Evolutionary conservation across 208 protist genomes (phyloP), one percentile per base, ranked within the genome.

Genomic region (Acanthamoeba royreba): DNA sequence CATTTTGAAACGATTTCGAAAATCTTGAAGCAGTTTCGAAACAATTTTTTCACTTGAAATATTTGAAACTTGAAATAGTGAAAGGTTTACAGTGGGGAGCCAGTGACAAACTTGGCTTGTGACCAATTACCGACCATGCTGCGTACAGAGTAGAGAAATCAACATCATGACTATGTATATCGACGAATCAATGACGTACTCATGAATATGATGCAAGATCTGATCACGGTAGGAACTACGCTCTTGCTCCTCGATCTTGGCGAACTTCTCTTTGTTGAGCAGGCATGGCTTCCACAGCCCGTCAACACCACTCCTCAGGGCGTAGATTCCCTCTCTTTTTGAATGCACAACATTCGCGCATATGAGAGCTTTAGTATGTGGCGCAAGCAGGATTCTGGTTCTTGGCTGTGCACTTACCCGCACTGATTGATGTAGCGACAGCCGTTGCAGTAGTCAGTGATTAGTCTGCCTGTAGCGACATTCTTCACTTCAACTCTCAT

Each of bases 401-500:
- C n/a, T n/a, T n/a, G n/a, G 2, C 15, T n/a, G 7, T 42, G 2
- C 2, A 42, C 63, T 15, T 35, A 77, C 63, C 63, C 63, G 63
- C 63, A 77, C 63, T 77, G 25, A 11, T 77, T 42, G 31, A 42
- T 35, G 5, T 77, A 77, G 63, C 63, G 63, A 22, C 63, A 77
- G 9, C 35, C 63, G 22, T 42, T 9, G 53, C 79, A 55, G 33
- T 42, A 88, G 31, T 69, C 47, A 33, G 79, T 69, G 53, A 88
- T 92, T 22, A 92, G 66, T 72, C 85, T 40, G 22, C 85, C 85
- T 19, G 58, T 52, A n/a, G 58, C 85, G 43, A 92, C 66, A 28
- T 92, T 92, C 85, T 92, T 92, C 31, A 92, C 45, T 47, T 92
- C 85, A 31, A 92, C 85, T 11, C 33, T 77, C 31, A 42, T n/a